Percentiles rank a stretch among this genome's conserved stretches.
phyloP scores from a whole-genome alignment of 352 stramenopile genomes.

The Phytophthora niederhauseri region DNA sequence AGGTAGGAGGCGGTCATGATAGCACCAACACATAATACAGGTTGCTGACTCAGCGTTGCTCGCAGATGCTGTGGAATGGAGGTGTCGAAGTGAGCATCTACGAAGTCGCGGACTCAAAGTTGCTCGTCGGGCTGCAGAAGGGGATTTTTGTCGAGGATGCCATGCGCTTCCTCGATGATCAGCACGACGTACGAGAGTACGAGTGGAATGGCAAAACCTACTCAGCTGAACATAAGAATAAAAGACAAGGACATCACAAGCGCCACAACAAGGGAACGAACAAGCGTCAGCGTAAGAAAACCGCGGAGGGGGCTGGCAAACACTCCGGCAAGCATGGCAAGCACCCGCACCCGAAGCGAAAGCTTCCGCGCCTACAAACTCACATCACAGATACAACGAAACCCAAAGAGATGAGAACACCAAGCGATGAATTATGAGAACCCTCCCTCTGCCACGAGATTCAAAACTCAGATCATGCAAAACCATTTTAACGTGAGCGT shows the following conservation, averaged over 20 bases:
- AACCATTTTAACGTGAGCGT: not conserved
- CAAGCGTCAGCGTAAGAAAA: conserved; percentile 16
- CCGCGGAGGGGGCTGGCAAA: conserved; percentile 1
- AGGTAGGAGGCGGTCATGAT: conserved; percentile 34
- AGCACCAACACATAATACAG: not conserved
- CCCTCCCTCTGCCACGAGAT: not conserved
- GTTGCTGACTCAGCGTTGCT: conserved; percentile 1
- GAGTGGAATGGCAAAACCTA: conserved; percentile 69
- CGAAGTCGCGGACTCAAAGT: conserved; percentile 57
- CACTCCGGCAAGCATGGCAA: conserved; percentile 6
- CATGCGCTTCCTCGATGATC: conserved; percentile 53
- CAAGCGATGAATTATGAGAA: conserved; percentile 43
- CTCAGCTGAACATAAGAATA: conserved; percentile 7
- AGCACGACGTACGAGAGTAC: conserved; percentile 60
- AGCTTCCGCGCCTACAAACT: conserved; percentile 4
- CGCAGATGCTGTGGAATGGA: conserved; percentile 77
- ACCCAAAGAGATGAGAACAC: conserved; percentile 1
- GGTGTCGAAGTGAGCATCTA: conserved; percentile 74
- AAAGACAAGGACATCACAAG: conserved; percentile 1
- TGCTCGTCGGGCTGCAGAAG: conserved; percentile 73
- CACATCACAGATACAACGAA: conserved; percentile 3
- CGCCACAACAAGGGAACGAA: conserved; percentile 23
- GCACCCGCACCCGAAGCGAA: not conserved
- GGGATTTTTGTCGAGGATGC: conserved; percentile 56
- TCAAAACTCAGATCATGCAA: conserved; percentile 1